Conservation (phyloP, 2,329 filamentous ascomycete species). For the Penicillium frequentans region DNA sequence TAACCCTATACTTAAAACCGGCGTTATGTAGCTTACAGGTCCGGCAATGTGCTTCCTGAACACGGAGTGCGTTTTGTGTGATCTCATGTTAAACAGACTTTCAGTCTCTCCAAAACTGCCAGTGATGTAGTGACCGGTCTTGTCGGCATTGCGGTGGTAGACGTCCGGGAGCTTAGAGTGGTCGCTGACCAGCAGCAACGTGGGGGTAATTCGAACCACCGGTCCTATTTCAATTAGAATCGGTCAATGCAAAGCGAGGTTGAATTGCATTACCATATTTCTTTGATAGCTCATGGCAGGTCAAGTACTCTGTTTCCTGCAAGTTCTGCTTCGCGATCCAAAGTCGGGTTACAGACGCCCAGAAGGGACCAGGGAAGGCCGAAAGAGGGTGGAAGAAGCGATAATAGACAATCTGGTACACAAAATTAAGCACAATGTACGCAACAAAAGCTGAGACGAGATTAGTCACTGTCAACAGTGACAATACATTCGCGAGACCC, state of each 20-base stretch:
- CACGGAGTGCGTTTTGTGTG: constrained; percentile 51
- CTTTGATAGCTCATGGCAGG: constrained; percentile 45
- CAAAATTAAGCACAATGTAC: constrained; percentile 25
- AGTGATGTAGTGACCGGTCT: constrained; percentile 60
- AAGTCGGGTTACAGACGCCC: constrained; percentile 53
- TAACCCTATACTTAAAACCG: background rate
- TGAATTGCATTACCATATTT: constrained; percentile 47
- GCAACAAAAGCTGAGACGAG: constrained; percentile 20
- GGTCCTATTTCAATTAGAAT: constrained; percentile 40
- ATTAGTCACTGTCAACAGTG: constrained; percentile 29
- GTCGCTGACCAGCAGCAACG: constrained; percentile 54
- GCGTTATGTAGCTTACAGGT: constrained; percentile 32
- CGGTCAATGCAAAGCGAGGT: background rate
- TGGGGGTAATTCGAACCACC: constrained; percentile 55
- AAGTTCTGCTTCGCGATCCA: constrained; percentile 57
- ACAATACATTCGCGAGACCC: constrained; percentile 25
- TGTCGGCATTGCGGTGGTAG: constrained; percentile 57
- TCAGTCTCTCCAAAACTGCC: constrained; percentile 58
- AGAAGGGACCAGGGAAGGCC: constrained; percentile 52
- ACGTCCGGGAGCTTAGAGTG: constrained; percentile 57
- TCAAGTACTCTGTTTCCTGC: constrained; percentile 47
- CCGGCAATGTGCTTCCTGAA: constrained; percentile 57
- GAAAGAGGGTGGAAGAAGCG: constrained; percentile 54
- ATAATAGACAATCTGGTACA: constrained; percentile 43
- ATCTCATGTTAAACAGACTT: constrained; percentile 59